Conservation (phyloP, 352 stramenopile species). For the Aphanomyces cochlioides region DNA sequence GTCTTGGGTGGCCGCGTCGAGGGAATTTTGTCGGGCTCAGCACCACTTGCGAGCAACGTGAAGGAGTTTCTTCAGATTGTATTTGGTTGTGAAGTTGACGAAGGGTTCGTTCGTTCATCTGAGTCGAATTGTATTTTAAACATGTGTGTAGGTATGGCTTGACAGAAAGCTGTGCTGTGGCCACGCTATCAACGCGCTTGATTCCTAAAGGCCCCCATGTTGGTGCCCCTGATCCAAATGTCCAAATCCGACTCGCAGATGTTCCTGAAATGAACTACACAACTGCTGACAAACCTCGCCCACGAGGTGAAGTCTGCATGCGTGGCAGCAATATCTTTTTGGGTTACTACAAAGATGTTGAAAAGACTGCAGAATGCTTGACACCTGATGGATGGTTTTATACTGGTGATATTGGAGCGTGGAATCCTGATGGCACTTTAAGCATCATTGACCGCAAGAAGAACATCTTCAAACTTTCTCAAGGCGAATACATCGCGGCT, state of each 20-base stretch:
- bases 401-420: constrained; percentile 94
- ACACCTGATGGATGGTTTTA: constrained; percentile 95
- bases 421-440: constrained; percentile 92
- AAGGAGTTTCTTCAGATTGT: constrained; percentile 96
- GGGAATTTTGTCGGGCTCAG: constrained; percentile 90
- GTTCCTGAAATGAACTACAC: constrained; percentile 97
- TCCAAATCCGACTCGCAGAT: constrained; percentile 92
- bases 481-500: constrained; percentile 95
- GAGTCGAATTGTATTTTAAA: background rate
- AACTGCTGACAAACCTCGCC: constrained; percentile 64
- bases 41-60: constrained; percentile 89
- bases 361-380: constrained; percentile 89
- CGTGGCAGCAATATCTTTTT: constrained; percentile 31
- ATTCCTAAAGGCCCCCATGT: constrained; percentile 87
- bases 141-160: constrained; percentile 55
- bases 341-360: constrained; percentile 93
- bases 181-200: constrained; percentile 57
- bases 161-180: constrained; percentile 89
- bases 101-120: constrained; percentile 72
- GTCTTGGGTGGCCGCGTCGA: constrained; percentile 87
- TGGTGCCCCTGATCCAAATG: constrained; percentile 76
- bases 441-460: constrained; percentile 91
- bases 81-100: constrained; percentile 88
- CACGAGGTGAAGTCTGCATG: constrained; percentile 64
- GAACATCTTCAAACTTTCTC: constrained; percentile 93